These are phyloP conservation scores for Trichophyton schoenleinii DNA, from an alignment of 2,329 filamentous ascomycete species.

Conservation along the genomic window DNA sequence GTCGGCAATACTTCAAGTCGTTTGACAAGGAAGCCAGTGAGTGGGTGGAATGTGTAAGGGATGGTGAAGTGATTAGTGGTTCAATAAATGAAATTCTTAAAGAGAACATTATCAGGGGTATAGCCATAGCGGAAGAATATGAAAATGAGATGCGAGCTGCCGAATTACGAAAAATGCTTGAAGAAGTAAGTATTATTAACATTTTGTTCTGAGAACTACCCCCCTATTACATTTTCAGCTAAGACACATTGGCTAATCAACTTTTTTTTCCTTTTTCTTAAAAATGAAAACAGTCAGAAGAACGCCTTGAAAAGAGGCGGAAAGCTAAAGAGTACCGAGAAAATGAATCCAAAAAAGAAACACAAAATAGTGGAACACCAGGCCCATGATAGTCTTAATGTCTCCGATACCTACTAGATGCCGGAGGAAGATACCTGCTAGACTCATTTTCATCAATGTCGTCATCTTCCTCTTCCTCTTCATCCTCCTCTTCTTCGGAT, in stretches of 20 bases:
- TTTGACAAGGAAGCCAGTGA: slow-evolving; percentile 7
- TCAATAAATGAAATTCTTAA: slow-evolving; percentile 6
- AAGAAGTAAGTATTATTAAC: not conserved
- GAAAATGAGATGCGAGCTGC: not conserved
- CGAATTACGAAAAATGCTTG: not conserved
- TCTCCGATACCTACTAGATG: not conserved
- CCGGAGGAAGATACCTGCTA: not conserved
- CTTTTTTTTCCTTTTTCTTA: not conserved
- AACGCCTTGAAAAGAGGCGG: not conserved
- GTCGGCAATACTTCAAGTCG: not conserved
- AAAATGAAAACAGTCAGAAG: not conserved
- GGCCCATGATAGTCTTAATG: not conserved
- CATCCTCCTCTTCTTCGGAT: not conserved
- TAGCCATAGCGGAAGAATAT: not conserved
- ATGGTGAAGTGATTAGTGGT: slow-evolving; percentile 7
- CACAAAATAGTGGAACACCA: not conserved
- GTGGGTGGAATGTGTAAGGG: slow-evolving; percentile 6
- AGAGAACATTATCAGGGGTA: not conserved
- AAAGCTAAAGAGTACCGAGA: not conserved
- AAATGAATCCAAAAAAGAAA: not conserved
- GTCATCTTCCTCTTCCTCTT: not conserved
- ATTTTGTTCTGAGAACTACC: not conserved
- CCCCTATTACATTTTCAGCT: not conserved
- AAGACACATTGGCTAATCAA: not conserved
- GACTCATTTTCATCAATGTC: not conserved